Evolutionary conservation across 177 flowering plant genomes (phyloP).

Genomic region (Vitis hybrid): DNA sequence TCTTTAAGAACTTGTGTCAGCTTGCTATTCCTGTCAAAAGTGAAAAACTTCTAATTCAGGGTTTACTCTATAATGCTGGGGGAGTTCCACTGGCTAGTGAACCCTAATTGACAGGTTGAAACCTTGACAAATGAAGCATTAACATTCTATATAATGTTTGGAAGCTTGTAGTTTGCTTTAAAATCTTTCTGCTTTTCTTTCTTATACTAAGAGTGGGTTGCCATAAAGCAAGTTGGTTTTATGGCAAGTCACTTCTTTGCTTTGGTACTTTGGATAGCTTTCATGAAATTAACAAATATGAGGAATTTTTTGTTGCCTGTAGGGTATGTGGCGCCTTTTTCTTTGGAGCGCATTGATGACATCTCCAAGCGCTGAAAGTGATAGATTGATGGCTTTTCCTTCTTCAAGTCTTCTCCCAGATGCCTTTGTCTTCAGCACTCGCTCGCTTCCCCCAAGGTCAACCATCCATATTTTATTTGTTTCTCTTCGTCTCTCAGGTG

Average conservation of each 20-base stretch:
- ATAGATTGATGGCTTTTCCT: slow-evolving; percentile 72
- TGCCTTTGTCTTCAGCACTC: slow-evolving; percentile 61
- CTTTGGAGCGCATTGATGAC: slow-evolving; percentile 65
- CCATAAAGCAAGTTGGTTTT: not conserved
- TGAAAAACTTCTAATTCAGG: slow-evolving; percentile 1
- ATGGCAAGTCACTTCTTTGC: not conserved
- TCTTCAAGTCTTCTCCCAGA: slow-evolving; percentile 64
- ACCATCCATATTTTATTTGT: slow-evolving; percentile 68
- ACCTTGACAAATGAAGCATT: not conserved
- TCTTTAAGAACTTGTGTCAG: slow-evolving; percentile 72
- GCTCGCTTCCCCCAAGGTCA: slow-evolving; percentile 81
- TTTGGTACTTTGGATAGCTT: not conserved
- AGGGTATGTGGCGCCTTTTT: slow-evolving; percentile 53
- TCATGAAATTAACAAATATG: not conserved
- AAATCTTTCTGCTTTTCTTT: not conserved
- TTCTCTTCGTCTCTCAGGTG: slow-evolving; percentile 47
- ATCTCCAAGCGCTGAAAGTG: slow-evolving; percentile 77
- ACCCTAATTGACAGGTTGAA: not conserved
- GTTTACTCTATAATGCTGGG: not conserved
- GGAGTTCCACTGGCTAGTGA: not conserved
- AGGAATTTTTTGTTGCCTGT: slow-evolving; percentile 40
- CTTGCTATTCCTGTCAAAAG: slow-evolving; percentile 74
- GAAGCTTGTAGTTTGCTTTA: not conserved
- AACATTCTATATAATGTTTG: not conserved
- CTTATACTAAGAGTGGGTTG: not conserved